Conservation (phyloP, 352 stramenopile species). For the Globisporangium radiosum region DNA sequence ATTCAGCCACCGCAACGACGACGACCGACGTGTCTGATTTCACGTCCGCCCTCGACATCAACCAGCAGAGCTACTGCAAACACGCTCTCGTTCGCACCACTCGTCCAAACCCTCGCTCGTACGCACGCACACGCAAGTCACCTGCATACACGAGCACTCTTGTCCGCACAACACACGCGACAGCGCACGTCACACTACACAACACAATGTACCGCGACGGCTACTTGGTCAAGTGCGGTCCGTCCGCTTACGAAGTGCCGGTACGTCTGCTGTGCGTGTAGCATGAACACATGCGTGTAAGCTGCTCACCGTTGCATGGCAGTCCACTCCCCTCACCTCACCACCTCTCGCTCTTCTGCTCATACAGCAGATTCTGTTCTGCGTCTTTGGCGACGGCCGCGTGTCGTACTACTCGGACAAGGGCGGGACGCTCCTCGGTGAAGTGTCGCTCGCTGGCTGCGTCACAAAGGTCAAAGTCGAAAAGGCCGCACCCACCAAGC, state of each 20-base stretch:
- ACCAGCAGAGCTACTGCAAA: too few relatives aligned
- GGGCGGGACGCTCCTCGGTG: constrained; percentile 49
- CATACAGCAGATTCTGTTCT: constrained; percentile 54
- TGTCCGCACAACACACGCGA: not conserved
- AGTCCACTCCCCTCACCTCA: not conserved
- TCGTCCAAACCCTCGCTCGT: not conserved
- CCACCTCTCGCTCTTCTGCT: not conserved
- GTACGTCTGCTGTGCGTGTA: constrained; percentile 15
- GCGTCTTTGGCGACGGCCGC: constrained; percentile 71
- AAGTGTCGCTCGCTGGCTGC: constrained; percentile 58
- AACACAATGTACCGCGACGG: constrained; percentile 70
- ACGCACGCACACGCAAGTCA: not conserved
- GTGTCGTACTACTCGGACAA: constrained; percentile 74
- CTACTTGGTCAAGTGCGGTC: constrained; percentile 64
- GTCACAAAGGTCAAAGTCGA: constrained; percentile 78
- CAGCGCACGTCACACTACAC: not conserved
- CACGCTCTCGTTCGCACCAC: not conserved
- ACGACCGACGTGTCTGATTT: not conserved
- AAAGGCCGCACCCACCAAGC: constrained; percentile 47
- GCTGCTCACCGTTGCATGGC: too few relatives aligned
- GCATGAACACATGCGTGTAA: not conserved
- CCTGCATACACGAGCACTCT: constrained; percentile 1
- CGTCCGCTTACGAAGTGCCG: constrained; percentile 38
- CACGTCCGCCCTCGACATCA: too few relatives aligned
- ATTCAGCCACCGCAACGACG: not conserved